Evolutionary conservation across 1,284 basidiomycete species (phyloP), one percentile per base, ranked within the genome.

Genomic region (Heterobasidion annosum): DNA sequence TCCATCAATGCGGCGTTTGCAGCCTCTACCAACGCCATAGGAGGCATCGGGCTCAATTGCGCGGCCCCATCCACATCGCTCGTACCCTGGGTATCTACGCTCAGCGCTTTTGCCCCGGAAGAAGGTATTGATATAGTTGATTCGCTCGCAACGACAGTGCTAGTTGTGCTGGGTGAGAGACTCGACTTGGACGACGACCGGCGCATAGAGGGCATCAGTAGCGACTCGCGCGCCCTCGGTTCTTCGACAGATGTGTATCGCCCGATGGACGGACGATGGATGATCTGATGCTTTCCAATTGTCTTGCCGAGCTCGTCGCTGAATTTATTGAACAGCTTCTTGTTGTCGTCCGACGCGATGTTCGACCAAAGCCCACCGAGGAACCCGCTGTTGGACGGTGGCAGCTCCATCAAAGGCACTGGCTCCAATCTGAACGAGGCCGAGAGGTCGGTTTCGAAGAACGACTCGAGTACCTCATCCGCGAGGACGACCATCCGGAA

Each of bases 401-500:
- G 79, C 33, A 81, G 72, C 67, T 88, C 75, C 70, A 80, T 81
- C 69, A 79, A 85, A 48, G 74, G 82, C 56, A 90, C 76, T 9
- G 79, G 75, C 57, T 91, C 86, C 19, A 98, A 77, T 60, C 83
- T 79, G 82, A 97, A 98, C 1, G 92, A 93, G 0, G 79, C 82
- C 0, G 90, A 84, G 56, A 98, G 75, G 66, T 97, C 95, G 1
- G 85, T 80, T 62, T 93, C 92, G 65, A 97, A 98, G 77, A 98
- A 98, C 1, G 88, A 88, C 66, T 98, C 95, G 10, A 98, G 78
- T 18, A 98, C 78, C 67, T 97, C 93, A 62, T 98, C 95, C 1
- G 94, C 93, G 8, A 98, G 77, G 3, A 98, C 89, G 46, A 97
- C 94, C 94, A 98, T 98, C 12, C 95, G 85, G 81, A 98, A 98